Base-by-base conservation (phyloP, 768 basidiomycete species). In the Lentinus brumalis region DNA sequence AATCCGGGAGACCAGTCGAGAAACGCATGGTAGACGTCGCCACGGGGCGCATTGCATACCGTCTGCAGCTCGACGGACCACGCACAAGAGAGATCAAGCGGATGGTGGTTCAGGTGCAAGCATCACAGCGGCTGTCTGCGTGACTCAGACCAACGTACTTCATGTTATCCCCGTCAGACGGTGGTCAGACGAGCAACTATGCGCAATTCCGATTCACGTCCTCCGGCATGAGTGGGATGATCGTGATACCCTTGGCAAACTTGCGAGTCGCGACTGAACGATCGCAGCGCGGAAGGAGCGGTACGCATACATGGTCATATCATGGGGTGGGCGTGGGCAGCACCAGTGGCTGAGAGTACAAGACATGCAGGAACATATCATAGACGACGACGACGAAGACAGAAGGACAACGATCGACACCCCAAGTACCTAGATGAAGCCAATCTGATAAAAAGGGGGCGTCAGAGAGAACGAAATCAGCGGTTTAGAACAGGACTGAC, bases 371-470 rank as follows among this genome's bases (percentile, higher is more conserved):
- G 57, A 58, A 56, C 52, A 56, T 59, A 56, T 51, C 56, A 59
- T 56, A 53, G 39, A 57, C 11, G 44, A 53, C 50, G 57, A 61
- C 60, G 50, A 64, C 56, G 51, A 30, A 7, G 47, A 50, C 31
- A 42, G 42, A 49, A 11, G 29, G 53, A 56, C 57, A 56, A 52
- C 47, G 16, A 49, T 26, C 21, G 21, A 7, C 10, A 50, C 45
- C 56, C 46, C 6, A 35, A 26, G 21, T 11, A 54, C 66, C 83
- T 86, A 95, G 79, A 96, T 96, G 86, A 96, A 95, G 68, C 94
- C 94, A 77, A 96, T 96, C 93, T 95, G 63, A 12, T 30, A 53
- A 21, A 50, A 18, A 50, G 53, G 40, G 32, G 44, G 30, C 44
- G 26, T 6, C 39, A 46, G 29, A 29, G 21, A 15, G 42, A 53